Conservation (phyloP, 176 grass and related monocot species). For the Pontederia paniculata region DNA sequence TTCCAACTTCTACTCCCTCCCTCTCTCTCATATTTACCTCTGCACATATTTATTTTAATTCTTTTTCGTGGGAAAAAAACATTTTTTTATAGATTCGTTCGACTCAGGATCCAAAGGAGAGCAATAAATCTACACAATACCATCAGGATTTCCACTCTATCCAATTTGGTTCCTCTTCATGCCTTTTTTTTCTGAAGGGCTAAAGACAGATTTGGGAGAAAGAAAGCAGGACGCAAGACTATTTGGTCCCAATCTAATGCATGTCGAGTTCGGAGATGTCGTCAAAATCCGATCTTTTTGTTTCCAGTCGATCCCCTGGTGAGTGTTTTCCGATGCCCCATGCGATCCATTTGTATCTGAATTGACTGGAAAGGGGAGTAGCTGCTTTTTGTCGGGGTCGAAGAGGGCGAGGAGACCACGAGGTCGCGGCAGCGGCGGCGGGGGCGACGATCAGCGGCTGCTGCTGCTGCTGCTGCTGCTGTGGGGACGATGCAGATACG, state of each 20-base stretch:
- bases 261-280: no score
- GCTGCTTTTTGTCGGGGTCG: no score
- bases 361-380: neutral
- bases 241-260: neutral
- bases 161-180: neutral
- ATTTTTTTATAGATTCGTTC: no score
- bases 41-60: neutral
- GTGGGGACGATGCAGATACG: slow-evolving; percentile 94
- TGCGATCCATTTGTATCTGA: no score
- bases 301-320: no score
- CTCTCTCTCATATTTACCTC: neutral
- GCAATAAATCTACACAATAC: neutral
- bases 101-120: no score
- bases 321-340: no score
- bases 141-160: neutral
- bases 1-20: neutral
- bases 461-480: slow-evolving; percentile 3
- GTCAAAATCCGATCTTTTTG: no score
- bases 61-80: neutral
- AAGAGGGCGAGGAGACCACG: neutral
- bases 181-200: neutral
- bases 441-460: neutral
- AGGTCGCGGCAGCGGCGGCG: neutral
- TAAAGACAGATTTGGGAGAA: neutral
- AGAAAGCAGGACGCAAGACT: neutral